Percentiles rank a stretch among this genome's conserved stretches.
These are phyloP conservation scores for Trypanosoma scelopori DNA, from an alignment of 208 protist genomes.

Conservation along the genomic window DNA sequence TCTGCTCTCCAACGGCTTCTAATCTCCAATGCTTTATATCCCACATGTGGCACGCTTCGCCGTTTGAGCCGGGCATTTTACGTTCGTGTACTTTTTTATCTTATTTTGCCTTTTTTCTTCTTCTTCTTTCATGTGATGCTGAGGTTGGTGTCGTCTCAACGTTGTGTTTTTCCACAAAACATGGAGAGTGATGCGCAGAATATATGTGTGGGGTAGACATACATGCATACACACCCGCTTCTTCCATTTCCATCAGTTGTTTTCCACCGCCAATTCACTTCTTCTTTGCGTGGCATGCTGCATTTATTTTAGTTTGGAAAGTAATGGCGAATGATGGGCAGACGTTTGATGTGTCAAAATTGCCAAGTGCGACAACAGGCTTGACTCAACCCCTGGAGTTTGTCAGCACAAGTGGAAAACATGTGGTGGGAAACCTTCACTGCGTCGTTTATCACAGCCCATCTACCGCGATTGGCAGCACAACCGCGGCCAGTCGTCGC, in stretches of 20 bases:
- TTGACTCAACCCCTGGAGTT: constrained; percentile 39
- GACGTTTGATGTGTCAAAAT: constrained; percentile 14
- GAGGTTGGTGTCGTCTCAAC: too few relatives aligned
- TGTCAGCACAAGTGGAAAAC: constrained; percentile 51
- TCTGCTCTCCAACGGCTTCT: constrained; percentile 1
- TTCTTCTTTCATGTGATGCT: not conserved
- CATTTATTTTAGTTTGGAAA: not conserved
- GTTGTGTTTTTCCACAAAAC: too few relatives aligned
- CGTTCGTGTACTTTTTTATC: not conserved
- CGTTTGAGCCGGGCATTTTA: too few relatives aligned
- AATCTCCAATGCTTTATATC: constrained; percentile 6
- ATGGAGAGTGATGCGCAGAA: too few relatives aligned
- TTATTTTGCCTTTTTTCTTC: constrained; percentile 1
- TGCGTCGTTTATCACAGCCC: constrained; percentile 53
- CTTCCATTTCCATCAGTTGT: not conserved
- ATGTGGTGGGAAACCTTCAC: constrained; percentile 72
- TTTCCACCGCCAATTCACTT: not conserved
- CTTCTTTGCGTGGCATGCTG: not conserved
- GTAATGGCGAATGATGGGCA: constrained; percentile 4
- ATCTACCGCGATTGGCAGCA: constrained; percentile 6
- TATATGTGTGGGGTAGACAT: too few relatives aligned
- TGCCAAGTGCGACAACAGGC: constrained; percentile 25
- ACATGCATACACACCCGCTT: not conserved
- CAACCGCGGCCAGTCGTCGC: not conserved
- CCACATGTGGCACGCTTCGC: too few relatives aligned